These are phyloP conservation scores for Penicillium odoratum DNA, from an alignment of 495 filamentous ascomycete genomes.

Conservation along the genomic window DNA sequence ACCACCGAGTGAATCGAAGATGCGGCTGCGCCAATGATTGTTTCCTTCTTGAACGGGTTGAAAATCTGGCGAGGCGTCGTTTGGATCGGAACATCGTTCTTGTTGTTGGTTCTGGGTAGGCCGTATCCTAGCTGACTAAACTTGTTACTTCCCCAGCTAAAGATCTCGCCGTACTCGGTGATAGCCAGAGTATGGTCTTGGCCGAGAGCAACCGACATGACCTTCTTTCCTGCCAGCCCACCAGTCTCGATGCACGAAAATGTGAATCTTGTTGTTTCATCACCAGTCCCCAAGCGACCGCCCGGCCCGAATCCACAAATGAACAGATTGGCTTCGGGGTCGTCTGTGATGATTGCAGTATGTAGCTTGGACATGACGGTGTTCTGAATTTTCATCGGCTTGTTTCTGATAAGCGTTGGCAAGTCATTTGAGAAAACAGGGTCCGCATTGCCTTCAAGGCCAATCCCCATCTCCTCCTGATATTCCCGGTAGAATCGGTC, in stretches of 20 bases:
- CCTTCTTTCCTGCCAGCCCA: conserved; percentile 65
- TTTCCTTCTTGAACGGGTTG: conserved; percentile 84
- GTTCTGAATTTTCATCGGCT: conserved; percentile 70
- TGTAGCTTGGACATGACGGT: conserved; percentile 87
- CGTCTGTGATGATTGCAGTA: conserved; percentile 85
- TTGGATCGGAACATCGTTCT: conserved; percentile 77
- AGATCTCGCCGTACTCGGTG: conserved; percentile 76
- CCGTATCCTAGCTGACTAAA: conserved; percentile 85
- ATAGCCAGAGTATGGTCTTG: conserved; percentile 90
- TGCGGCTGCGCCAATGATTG: conserved; percentile 79
- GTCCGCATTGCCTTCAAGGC: conserved; percentile 3
- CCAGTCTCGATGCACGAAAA: conserved; percentile 78
- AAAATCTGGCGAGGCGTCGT: conserved; percentile 83
- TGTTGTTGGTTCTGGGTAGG: conserved; percentile 52
- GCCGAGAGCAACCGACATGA: conserved; percentile 74
- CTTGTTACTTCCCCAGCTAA: conserved; percentile 90
- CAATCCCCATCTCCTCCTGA: conserved; percentile 38
- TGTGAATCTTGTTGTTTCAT: conserved; percentile 81
- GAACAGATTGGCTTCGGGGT: conserved; percentile 88
- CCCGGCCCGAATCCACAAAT: conserved; percentile 90
- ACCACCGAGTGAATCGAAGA: conserved; percentile 90
- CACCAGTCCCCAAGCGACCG: conserved; percentile 85
- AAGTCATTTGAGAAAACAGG: conserved; percentile 44
- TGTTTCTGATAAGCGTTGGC: conserved; percentile 67
- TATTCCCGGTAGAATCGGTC: conserved; percentile 65